phyloP scores from a whole-genome alignment of 345 rosid genomes.

The Pistacia atlantica region DNA sequence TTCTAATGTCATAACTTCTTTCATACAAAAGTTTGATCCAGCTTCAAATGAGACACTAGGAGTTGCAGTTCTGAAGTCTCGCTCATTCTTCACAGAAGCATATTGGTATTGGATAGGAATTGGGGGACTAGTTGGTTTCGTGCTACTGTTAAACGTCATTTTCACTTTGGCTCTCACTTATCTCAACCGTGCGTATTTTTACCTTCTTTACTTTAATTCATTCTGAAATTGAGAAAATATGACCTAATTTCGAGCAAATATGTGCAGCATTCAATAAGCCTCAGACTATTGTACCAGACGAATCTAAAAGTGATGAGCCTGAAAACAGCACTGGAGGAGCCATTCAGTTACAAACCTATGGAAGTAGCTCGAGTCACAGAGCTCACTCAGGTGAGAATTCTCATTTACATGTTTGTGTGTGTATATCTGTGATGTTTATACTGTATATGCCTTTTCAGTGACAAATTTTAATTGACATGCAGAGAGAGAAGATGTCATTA shows the following conservation, averaged over 20 bases:
- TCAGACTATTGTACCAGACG: conserved; percentile 45
- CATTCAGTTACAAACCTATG: conserved; percentile 26
- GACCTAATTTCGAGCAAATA: not conserved
- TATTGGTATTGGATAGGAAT: conserved; percentile 74
- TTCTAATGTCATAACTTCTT: not conserved
- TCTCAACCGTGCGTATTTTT: conserved; percentile 49
- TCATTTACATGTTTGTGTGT: not conserved
- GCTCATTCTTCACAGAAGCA: conserved; percentile 44
- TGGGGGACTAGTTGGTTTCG: conserved; percentile 51
- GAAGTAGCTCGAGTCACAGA: conserved; percentile 19
- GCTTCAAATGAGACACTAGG: conserved; percentile 42
- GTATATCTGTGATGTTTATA: not conserved
- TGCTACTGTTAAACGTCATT: conserved; percentile 47
- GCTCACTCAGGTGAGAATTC: conserved; percentile 21
- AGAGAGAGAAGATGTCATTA: not conserved
- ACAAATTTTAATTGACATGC: not conserved
- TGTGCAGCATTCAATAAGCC: conserved; percentile 57
- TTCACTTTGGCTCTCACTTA: conserved; percentile 54
- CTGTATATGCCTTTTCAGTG: too few relatives aligned
- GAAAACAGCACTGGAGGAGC: conserved; percentile 25
- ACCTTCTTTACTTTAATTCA: conserved; percentile 18
- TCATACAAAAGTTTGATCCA: conserved; percentile 21
- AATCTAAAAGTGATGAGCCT: conserved; percentile 27
- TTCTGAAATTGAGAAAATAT: conserved; percentile 4
- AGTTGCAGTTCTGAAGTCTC: conserved; percentile 39